Conservation (phyloP, 176 grass and related monocot genomes). For the Oryza meridionalis region DNA sequence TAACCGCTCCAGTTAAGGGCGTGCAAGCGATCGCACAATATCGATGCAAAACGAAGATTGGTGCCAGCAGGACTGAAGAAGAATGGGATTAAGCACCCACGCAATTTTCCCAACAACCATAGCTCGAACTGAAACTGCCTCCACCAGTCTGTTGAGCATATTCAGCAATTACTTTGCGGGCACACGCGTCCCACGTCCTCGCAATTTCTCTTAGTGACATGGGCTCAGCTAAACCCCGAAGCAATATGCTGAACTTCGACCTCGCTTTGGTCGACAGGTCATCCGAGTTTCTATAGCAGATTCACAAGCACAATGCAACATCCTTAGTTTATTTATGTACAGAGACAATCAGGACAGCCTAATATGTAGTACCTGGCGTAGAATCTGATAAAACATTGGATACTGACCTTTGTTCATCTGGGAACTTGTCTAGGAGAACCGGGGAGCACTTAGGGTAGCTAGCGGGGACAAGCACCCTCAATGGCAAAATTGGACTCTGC, state of each 20-base stretch:
- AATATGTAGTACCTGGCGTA: background rate
- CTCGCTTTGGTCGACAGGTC: constrained; percentile 80
- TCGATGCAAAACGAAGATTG: background rate
- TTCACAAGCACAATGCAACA: constrained; percentile 35
- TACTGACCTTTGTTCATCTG: constrained; percentile 78
- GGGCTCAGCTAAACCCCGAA: constrained; percentile 72
- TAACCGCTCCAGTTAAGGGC: background rate
- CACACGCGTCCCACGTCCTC: constrained; percentile 84
- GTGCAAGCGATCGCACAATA: background rate
- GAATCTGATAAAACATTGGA: background rate
- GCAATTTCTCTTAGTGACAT: constrained; percentile 88
- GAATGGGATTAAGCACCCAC: constrained; percentile 46
- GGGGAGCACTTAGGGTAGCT: constrained; percentile 94
- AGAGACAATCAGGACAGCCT: background rate
- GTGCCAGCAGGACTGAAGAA: background rate
- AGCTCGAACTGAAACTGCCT: constrained; percentile 91
- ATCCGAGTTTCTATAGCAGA: constrained; percentile 61
- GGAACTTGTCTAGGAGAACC: constrained; percentile 85
- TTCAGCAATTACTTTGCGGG: constrained; percentile 72
- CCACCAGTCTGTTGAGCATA: constrained; percentile 87
- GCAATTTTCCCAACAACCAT: constrained; percentile 77
- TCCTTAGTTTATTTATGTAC: background rate
- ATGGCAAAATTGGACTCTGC: constrained; percentile 90
- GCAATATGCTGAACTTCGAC: constrained; percentile 66
- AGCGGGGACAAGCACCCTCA: constrained; percentile 92